Base-by-base conservation (phyloP, 352 stramenopile species). In the Thalassiosira hispida region DNA sequence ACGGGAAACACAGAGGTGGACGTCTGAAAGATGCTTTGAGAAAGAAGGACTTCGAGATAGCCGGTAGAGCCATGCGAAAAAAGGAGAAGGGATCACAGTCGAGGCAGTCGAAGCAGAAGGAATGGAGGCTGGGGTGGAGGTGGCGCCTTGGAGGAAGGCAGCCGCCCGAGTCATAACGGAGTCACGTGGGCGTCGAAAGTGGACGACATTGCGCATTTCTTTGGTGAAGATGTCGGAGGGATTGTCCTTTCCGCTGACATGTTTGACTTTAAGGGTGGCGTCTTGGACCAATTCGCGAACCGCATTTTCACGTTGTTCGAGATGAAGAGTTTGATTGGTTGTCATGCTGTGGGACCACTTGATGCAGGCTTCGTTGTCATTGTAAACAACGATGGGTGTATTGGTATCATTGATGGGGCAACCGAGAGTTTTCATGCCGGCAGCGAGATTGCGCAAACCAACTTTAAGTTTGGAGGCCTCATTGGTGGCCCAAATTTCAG, bases 401-500 rank as follows among this genome's bases (percentile, higher is more conserved):
- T 56, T 38, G 31, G 3, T 8, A 38, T 38, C 31, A 57, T 57
- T 57, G 22, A 31, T 27, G 2, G 38, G 25, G 6, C 27, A 56
- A 2, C 44, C 44, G 23, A 31, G 8, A 22, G 5, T 1, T 5
- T 6, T 2, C 8, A 63, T 12, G 27, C 29, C 49, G 35, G 12
- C 11, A 35, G 1, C 7, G 2, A 44, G 22, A 62, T 73, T 52
- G 1, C 35, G 7, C 1, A 55, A 4, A 6, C 33, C 20, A 7
- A 74, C 5, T 0, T 23, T 74, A 14, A 65, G 49, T 23, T 64
- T 63, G 22, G n/a, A 16, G 1, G 20, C 35, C 16, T 44, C 23
- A 40, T 65, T 63, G 8, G 64, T 74, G 14, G 65, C 51, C 0
- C 38, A 23, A 23, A 74, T 74, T n/a, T 74, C 40, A 16, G 65